phyloP scores from a whole-genome alignment of 169 alveolate genomes.

The Eimeria maxima region DNA sequence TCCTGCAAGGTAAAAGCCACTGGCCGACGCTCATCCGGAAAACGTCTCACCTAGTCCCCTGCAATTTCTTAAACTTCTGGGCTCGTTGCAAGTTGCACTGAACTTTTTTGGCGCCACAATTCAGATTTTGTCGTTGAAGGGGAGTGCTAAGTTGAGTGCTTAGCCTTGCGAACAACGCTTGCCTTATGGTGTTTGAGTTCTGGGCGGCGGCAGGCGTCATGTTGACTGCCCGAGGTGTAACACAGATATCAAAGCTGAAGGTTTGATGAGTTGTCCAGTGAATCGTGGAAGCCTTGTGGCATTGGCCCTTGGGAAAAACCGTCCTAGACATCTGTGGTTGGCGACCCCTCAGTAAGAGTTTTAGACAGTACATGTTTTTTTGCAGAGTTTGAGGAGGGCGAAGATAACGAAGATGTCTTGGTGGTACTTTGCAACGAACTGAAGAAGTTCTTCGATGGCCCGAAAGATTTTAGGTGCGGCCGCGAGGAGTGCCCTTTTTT shows the following conservation, averaged over 20 bases:
- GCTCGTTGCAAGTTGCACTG: background rate
- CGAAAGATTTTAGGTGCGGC: background rate
- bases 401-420: constrained; percentile 62
- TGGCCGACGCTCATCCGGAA: background rate
- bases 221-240: background rate
- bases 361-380: background rate
- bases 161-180: background rate
- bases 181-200: background rate
- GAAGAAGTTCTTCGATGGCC: constrained; percentile 17
- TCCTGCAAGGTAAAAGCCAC: constrained; percentile 35
- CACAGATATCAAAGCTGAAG: background rate
- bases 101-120: background rate
- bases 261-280: background rate
- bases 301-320: background rate
- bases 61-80: no score
- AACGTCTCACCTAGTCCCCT: no score
- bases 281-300: background rate
- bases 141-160: no score
- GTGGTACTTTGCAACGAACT: constrained; percentile 44
- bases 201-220: background rate
- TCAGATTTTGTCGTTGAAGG: background rate
- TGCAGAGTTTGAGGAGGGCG: constrained; percentile 69
- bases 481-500: background rate
- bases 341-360: background rate
- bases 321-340: background rate